Conservation (phyloP, 768 basidiomycete species). For the Rhodotorula graminis region DNA sequence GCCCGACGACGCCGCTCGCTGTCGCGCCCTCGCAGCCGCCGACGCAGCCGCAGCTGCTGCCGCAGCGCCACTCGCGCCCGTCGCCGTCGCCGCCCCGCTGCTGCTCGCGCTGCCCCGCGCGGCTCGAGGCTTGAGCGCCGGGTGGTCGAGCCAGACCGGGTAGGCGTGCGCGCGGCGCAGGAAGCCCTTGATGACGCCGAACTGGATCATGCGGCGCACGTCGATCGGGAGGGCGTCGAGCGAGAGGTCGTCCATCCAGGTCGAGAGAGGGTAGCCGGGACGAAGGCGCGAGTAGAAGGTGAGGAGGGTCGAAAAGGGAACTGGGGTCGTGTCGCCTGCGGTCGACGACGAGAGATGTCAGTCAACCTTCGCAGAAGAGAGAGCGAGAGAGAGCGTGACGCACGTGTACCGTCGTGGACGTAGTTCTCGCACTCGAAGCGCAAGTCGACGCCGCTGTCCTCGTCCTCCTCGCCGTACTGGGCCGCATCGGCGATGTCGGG, state of each 20-base stretch:
- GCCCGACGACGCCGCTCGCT: not conserved
- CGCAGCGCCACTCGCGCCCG: not conserved
- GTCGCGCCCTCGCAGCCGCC: not conserved
- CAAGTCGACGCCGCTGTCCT: constrained; percentile 62
- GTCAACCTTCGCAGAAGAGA: constrained; percentile 13
- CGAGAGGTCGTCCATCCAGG: constrained; percentile 78
- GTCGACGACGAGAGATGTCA: constrained; percentile 10
- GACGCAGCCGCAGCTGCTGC: not conserved
- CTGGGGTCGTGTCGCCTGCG: constrained; percentile 53
- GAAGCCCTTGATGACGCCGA: constrained; percentile 98
- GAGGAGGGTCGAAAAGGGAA: constrained; percentile 79
- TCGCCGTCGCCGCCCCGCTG: not conserved
- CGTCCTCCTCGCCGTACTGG: constrained; percentile 47
- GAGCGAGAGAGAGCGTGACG: not conserved
- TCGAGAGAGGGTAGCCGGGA: constrained; percentile 72
- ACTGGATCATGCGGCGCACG: constrained; percentile 87
- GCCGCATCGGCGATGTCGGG: constrained; percentile 83
- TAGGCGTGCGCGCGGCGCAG: constrained; percentile 88
- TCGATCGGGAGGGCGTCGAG: constrained; percentile 74
- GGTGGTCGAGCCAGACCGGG: constrained; percentile 59
- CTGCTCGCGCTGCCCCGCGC: not conserved
- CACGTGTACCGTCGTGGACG: constrained; percentile 53
- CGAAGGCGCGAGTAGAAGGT: constrained; percentile 79
- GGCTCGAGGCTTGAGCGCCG: constrained; percentile 17
- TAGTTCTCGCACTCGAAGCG: constrained; percentile 88